Conservation (phyloP, 2,329 filamentous ascomycete genomes). For the Botrytis tulipae region DNA sequence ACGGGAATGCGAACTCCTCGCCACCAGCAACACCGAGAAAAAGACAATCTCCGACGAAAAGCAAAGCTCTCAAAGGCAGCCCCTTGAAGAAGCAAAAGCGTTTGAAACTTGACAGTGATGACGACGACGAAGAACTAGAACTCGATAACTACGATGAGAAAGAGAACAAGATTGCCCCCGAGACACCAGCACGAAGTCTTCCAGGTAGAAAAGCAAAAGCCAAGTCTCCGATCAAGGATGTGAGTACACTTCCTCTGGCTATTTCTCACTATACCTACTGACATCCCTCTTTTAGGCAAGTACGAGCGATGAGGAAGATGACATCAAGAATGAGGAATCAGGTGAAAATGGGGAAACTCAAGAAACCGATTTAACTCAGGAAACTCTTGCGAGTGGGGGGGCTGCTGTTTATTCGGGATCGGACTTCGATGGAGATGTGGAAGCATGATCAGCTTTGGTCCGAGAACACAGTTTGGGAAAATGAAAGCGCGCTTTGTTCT, state of each 20-base stretch:
- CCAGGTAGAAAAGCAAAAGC: conserved; percentile 7
- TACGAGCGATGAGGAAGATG: background rate
- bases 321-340: background rate
- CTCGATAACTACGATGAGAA: background rate
- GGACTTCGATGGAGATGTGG: background rate
- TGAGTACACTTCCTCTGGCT: background rate
- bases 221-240: conserved; percentile 14
- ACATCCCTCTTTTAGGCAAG: background rate
- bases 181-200: conserved; percentile 12
- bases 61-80: background rate
- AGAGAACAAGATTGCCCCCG: background rate
- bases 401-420: background rate
- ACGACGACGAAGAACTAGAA: background rate
- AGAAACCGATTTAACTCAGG: background rate
- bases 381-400: background rate
- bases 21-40: conserved; percentile 8
- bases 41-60: conserved; percentile 11
- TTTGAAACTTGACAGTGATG: background rate
- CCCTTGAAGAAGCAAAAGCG: conserved; percentile 15
- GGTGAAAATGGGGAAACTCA: background rate
- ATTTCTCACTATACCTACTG: background rate
- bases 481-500: background rate
- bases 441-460: background rate
- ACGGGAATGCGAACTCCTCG: background rate
- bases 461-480: background rate